Base-by-base conservation (phyloP, 2,329 filamentous ascomycete genomes). In the Seiridium unicorne region DNA sequence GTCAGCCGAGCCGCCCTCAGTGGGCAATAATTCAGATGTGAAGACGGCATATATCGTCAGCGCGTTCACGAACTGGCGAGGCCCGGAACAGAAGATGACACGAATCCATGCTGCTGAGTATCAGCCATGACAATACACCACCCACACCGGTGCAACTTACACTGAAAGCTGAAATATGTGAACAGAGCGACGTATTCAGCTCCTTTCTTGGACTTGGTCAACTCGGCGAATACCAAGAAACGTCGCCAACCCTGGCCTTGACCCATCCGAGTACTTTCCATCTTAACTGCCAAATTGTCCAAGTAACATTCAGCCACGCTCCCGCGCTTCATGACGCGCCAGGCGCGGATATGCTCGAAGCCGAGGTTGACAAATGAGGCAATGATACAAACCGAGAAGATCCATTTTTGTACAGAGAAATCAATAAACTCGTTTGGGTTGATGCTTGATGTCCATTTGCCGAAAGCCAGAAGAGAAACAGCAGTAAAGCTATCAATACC, bases 291-390 rank as follows among this genome's bases (percentile, higher is more conserved):
- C 61, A 98, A 79, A 42, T 87, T 90, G 73, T 99, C 93, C 64
- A 99, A 84, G 68, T 96, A 99, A 72, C 90, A 94, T 72, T 96
- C 92, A 4, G 93, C 92, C 46, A 98, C 90, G 64, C 93, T 93
- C 59, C 91, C 91, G 60, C 92, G 86, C 66, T 82, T 88, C 73
- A 98, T 96, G 55, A 96, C 91, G 51, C 89, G 87, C 62, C 89
- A 78, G 34, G 94, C 93, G 58, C 90, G 86, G 53, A 96, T 72
- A 78, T 91, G 92, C 74, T 96, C 91, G 69, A 90, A 95, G 13
- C 78, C 81, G 35, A 96, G 83, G 65, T 98, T 91, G 64, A 92
- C 79, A 73, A 94, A 93, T 8, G 93, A 98, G 42, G 95, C 81
- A 64, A 98, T 89, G 71, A 99, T 98, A 73, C 93, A 97, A 59